Conservation (phyloP, 768 basidiomycete genomes). For the Wakefieldia striispora region DNA sequence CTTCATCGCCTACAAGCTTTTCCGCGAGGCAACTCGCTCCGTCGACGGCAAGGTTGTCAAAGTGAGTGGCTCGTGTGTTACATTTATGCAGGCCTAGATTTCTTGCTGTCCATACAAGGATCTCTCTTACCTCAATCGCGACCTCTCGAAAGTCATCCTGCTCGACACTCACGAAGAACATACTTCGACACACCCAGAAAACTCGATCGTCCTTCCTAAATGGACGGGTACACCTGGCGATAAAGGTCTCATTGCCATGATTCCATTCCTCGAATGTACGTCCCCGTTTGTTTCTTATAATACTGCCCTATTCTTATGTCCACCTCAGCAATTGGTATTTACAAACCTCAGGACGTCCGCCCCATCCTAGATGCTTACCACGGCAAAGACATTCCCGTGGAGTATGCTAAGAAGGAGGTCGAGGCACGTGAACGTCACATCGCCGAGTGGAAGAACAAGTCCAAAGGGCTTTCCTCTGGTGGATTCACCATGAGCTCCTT, state of each 20-base stretch:
- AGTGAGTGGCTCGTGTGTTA: constrained; percentile 35
- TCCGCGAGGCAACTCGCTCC: constrained; percentile 86
- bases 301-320: background rate
- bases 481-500: constrained; percentile 45
- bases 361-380: constrained; percentile 82
- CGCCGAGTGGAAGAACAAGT: constrained; percentile 72
- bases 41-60: constrained; percentile 85
- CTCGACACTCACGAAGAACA: constrained; percentile 86
- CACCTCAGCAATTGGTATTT: constrained; percentile 82
- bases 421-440: constrained; percentile 75
- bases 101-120: constrained; percentile 47
- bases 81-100: background rate
- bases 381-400: constrained; percentile 84
- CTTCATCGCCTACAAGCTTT: constrained; percentile 87
- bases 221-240: constrained; percentile 84
- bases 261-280: constrained; percentile 93
- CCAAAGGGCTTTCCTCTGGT: constrained; percentile 36
- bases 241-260: constrained; percentile 82
- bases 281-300: constrained; percentile 1
- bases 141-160: constrained; percentile 83
- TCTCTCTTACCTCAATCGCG: constrained; percentile 91
- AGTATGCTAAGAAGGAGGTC: constrained; percentile 87
- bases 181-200: constrained; percentile 78
- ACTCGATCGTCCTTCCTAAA: constrained; percentile 76
- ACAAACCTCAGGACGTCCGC: constrained; percentile 82